Percentiles rank a stretch among this genome's conserved stretches.
phyloP scores from a whole-genome alignment of 139 green algal genomes.

The Diplosphaera chodatii region DNA sequence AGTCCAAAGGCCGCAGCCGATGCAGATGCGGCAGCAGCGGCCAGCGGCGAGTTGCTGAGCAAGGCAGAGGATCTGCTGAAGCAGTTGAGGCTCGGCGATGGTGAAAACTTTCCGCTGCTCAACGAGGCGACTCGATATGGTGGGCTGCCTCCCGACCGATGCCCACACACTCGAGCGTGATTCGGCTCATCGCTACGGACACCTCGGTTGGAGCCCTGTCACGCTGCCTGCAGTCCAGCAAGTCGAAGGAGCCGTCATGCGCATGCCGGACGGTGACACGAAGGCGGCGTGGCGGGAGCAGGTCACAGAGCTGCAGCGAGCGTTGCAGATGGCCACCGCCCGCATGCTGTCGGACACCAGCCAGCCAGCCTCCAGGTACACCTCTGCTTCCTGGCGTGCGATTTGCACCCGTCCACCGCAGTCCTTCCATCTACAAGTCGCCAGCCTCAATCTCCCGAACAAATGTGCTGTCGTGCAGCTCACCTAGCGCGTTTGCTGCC shows the following conservation, averaged over 20 bases:
- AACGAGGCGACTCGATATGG: constrained; percentile 10
- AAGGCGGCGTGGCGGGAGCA: constrained; percentile 18
- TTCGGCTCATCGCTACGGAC: no score
- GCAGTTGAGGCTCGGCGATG: neutral
- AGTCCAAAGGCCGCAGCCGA: neutral
- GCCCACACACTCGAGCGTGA: no score
- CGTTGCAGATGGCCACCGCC: constrained; percentile 16
- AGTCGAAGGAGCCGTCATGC: constrained; percentile 5
- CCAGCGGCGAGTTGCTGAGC: neutral
- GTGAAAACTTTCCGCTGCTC: constrained; percentile 10
- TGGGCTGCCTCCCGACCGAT: neutral
- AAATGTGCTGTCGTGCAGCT: neutral
- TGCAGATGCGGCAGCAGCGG: neutral
- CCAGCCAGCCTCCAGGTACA: neutral
- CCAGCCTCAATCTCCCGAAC: no score
- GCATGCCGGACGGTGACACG: neutral
- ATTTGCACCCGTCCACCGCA: no score
- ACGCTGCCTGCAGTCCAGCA: constrained; percentile 2
- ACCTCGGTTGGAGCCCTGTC: neutral
- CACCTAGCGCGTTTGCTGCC: neutral
- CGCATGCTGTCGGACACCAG: neutral
- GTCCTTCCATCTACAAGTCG: no score
- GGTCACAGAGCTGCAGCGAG: constrained; percentile 23
- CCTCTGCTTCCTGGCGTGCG: no score
- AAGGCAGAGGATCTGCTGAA: neutral